Percentiles rank a stretch among this genome's conserved stretches.
These are phyloP conservation scores for Chernovozyma sophiae-reginae DNA, from an alignment of 1,139 yeast species.

Conservation along the genomic window DNA sequence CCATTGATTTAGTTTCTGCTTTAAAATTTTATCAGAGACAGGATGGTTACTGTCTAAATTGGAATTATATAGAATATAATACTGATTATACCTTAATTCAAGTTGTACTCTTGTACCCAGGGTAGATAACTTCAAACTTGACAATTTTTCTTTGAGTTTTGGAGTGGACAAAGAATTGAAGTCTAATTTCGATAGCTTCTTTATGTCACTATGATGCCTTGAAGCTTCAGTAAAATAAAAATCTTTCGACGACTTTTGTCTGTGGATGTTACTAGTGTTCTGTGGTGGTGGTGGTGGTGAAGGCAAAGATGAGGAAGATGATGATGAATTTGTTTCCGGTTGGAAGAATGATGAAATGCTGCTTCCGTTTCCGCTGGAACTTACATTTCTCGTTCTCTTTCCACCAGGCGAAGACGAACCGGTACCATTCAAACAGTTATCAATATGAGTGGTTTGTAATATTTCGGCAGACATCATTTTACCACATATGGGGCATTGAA, in stretches of 20 bases:
- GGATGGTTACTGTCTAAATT: slow-evolving; percentile 78
- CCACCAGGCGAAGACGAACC: not conserved
- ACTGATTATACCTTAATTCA: slow-evolving; percentile 73
- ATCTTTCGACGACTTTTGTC: slow-evolving; percentile 5
- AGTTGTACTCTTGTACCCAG: slow-evolving; percentile 61
- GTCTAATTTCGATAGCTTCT: slow-evolving; percentile 56
- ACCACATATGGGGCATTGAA: slow-evolving; percentile 70
- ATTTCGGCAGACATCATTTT: slow-evolving; percentile 51
- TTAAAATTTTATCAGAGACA: slow-evolving; percentile 48
- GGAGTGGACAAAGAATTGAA: slow-evolving; percentile 55
- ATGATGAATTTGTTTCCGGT: slow-evolving; percentile 4
- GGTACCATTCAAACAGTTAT: slow-evolving; percentile 47
- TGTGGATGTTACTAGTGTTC: no score
- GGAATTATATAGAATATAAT: slow-evolving; percentile 75
- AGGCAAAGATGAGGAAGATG: not conserved
- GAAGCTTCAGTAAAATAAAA: slow-evolving; percentile 30
- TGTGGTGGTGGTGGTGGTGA: not conserved
- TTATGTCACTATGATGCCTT: slow-evolving; percentile 22
- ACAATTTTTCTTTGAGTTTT: slow-evolving; percentile 59
- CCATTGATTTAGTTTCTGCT: slow-evolving; percentile 61
- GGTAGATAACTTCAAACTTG: slow-evolving; percentile 52
- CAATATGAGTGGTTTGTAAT: slow-evolving; percentile 68
- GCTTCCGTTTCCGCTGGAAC: not conserved
- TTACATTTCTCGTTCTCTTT: slow-evolving; percentile 6
- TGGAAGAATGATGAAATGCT: slow-evolving; percentile 36